Evolutionary conservation across 768 basidiomycete genomes (phyloP), one percentile per base, ranked within the genome.

Genomic region (Russula compacta): DNA sequence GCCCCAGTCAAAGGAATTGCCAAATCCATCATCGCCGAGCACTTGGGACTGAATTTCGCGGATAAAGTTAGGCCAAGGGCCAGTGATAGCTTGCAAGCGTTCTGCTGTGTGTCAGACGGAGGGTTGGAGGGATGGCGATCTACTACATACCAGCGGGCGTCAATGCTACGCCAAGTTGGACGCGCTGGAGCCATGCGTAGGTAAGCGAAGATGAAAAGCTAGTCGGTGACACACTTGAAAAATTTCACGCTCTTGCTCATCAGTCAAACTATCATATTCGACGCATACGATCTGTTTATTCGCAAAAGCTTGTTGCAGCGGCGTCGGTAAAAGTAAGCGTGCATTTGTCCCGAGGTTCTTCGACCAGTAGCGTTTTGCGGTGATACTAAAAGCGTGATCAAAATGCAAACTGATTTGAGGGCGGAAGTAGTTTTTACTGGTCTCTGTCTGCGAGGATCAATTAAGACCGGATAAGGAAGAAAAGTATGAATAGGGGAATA

Each of bases 271-370:
- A 3, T 72, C 70, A 64, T 85, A 92, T 68, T 92, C 89, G n/a
- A 89, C 81, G 65, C 89, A 92, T 51, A 73, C 71, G 19, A 92
- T 79, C 63, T 88, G 86, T 70, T 91, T 91, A 66, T 83, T 85
- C 17, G 80, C 74, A 64, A 91, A 91, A 1, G 83, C 42, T 14
- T 81, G 57, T 74, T 77, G 66, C 83, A 84, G 54, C 76, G 79
- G 0, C 78, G 53, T 61, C 24, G 66, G 64, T 42, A 66, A 36
- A 33, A 62, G 24, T 6, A 38, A 7, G 4, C 77, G 0, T 85
- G 85, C 0, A 89, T 73, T 1, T 80, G 57, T 36, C 70, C 71
- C 24, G 56, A 61, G 55, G 65, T 67, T 59, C 49, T 69, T 68
- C 43, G 56, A 39, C 62, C 62, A 64, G 17, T 58, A 65, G 11